A percentile compares a stretch with the other conserved stretches of the same genome.
Conservation (phyloP, 139 green algal genomes). For the Tetradesmus obliquus region DNA sequence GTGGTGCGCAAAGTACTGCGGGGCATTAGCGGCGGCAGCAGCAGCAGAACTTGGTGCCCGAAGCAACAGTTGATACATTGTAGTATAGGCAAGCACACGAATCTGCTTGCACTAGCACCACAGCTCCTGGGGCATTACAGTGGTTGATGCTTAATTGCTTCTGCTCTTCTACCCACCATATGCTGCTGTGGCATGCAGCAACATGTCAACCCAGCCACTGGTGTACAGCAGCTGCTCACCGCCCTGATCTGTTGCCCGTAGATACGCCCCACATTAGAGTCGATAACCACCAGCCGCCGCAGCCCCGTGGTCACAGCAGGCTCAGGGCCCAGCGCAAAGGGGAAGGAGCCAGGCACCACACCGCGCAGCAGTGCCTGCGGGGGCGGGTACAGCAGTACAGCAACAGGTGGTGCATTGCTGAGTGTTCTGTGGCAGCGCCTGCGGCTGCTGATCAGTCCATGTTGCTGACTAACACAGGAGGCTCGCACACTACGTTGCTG, state of each 20-base stretch:
- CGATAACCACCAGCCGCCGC: conserved; percentile 61
- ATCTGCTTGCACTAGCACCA: too few species aligned
- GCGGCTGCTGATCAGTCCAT: neutral
- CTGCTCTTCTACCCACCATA: neutral
- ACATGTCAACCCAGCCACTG: neutral
- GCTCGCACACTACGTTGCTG: too few species aligned
- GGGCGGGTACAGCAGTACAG: neutral
- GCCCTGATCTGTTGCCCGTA: conserved; percentile 47
- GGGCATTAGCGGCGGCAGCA: neutral
- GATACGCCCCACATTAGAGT: conserved; percentile 55
- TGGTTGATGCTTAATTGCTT: too few species aligned
- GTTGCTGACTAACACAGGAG: neutral
- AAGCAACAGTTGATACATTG: neutral
- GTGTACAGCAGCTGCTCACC: conserved; percentile 14
- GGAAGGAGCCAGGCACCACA: conserved; percentile 63
- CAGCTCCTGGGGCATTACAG: too few species aligned
- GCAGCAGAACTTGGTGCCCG: neutral
- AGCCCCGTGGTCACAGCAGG: neutral
- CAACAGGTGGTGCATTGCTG: neutral
- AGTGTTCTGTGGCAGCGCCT: neutral
- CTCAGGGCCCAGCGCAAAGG: conserved; percentile 46
- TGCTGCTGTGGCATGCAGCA: neutral
- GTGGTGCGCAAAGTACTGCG: conserved; percentile 58
- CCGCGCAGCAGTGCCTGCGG: conserved; percentile 54
- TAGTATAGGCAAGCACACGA: neutral